Percentiles rank a stretch among this genome's conserved stretches.
Conservation (phyloP, 306 rosid species). For the Pyrus communis region DNA sequence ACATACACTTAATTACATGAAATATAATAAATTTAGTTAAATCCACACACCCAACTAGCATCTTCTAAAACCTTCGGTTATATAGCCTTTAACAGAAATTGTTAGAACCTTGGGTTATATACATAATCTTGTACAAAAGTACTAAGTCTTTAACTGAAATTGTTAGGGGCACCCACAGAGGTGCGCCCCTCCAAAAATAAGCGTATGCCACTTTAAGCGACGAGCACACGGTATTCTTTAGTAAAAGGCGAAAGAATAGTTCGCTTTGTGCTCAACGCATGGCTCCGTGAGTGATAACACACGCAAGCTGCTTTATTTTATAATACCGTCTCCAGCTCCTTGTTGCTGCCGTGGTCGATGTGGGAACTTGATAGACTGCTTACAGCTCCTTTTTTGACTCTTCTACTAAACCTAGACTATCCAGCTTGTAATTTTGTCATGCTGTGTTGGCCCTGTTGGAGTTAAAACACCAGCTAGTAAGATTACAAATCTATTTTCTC, state of each 20-base stretch:
- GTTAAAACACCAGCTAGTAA: neutral
- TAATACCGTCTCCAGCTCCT: neutral
- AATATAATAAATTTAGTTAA: too few relatives aligned
- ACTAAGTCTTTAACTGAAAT: rapidly evolving
- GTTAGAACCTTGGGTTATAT: too few relatives aligned
- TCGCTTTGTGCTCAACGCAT: conserved; percentile 37
- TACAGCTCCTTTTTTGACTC: too few relatives aligned
- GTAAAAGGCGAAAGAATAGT: conserved; percentile 80
- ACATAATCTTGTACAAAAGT: too few relatives aligned
- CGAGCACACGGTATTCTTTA: conserved; percentile 53
- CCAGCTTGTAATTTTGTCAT: neutral
- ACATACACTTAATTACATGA: too few relatives aligned
- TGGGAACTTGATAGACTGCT: neutral
- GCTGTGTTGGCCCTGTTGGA: neutral
- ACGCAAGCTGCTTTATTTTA: neutral
- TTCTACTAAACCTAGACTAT: too few relatives aligned
- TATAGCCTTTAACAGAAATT: too few relatives aligned
- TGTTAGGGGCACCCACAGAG: neutral
- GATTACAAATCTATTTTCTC: neutral
- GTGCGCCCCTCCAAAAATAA: neutral
- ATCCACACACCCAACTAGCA: too few relatives aligned
- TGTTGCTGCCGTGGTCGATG: neutral
- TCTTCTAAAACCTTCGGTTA: too few relatives aligned
- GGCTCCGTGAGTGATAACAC: neutral
- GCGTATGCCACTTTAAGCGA: neutral